Base-by-base conservation (phyloP, 2,329 filamentous ascomycete genomes). In the Ramichloridium luteum region DNA sequence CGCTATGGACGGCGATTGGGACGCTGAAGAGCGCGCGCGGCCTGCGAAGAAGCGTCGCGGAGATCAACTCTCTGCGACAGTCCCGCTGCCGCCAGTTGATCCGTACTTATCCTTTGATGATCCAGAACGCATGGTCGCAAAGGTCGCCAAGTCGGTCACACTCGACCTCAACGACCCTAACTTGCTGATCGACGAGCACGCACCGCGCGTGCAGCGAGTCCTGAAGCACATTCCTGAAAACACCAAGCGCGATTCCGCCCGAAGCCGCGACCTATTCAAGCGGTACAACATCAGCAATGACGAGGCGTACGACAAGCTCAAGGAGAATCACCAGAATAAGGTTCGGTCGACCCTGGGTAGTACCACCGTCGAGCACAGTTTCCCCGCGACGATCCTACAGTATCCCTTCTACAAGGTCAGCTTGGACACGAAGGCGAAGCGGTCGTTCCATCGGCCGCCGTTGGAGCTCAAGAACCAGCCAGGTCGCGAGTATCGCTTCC, bases 241-340 rank as follows among this genome's bases (percentile, higher is more conserved):
- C 40, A 67, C 72, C 41, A 78, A 71, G 57, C 76, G 70, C 40
- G 76, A 75, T 63, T 74, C 71, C 5, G 78, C 75, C 30, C 61
- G 84, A 25, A 74, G 77, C 3, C 80, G 78, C 33, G 76, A 82
- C 34, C 69, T 93, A 20, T 73, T 73, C 22, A 73, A 79, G 44
- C 77, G 88, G 25, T 98, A 93, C 67, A 96, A 96, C 53, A 81
- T 92, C 36, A 93, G 86, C 16, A 96, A 96, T 41, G 90, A 98
- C 50, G 80, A 90, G 37, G 86, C 86, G 2, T 98, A 98, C 55
- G 86, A 96, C 51, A 74, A 85, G 38, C 71, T 98, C 27, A 96
- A 96, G 58, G 85, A 93, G 57, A 96, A 94, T 51, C 86, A 93
- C 51, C 84, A 93, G 60, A 85, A 83, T 67, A 96, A 93, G 58